phyloP scores from a whole-genome alignment of 257 asterid genomes.

The Solanum sitiens region DNA sequence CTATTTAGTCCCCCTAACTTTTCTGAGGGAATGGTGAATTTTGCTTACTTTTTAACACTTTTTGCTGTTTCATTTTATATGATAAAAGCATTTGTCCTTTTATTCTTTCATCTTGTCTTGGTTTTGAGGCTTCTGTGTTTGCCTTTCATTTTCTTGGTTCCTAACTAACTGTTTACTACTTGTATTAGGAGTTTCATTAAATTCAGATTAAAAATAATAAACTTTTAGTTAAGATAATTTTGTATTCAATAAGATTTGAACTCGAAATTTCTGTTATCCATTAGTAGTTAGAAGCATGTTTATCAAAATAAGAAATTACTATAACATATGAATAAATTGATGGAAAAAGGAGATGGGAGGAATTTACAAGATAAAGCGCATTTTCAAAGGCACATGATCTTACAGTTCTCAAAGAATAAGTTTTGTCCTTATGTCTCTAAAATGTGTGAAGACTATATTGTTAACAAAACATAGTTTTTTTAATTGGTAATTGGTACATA shows the following conservation, averaged over 20 bases:
- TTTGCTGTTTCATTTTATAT: neutral
- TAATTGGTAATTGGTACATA: slow-evolving; percentile 7
- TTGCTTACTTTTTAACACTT: neutral
- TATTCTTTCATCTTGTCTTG: neutral
- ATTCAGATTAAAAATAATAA: neutral
- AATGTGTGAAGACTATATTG: neutral
- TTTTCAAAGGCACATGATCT: slow-evolving; percentile 3
- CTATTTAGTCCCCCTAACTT: neutral
- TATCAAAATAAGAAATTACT: neutral
- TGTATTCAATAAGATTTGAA: fast-evolving
- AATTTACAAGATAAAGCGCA: neutral
- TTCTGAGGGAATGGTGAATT: neutral
- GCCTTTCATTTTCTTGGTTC: neutral
- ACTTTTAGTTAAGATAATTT: neutral
- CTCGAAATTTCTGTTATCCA: neutral
- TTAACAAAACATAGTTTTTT: neutral
- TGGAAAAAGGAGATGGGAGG: neutral
- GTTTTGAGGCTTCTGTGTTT: neutral
- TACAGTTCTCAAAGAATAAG: neutral
- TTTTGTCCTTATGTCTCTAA: neutral
- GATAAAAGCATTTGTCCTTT: neutral
- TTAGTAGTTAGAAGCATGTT: neutral
- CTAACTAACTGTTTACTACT: neutral
- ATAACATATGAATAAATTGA: neutral
- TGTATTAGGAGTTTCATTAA: neutral